phyloP scores from a whole-genome alignment of 1,284 basidiomycete genomes.

The Boletus sp. region DNA sequence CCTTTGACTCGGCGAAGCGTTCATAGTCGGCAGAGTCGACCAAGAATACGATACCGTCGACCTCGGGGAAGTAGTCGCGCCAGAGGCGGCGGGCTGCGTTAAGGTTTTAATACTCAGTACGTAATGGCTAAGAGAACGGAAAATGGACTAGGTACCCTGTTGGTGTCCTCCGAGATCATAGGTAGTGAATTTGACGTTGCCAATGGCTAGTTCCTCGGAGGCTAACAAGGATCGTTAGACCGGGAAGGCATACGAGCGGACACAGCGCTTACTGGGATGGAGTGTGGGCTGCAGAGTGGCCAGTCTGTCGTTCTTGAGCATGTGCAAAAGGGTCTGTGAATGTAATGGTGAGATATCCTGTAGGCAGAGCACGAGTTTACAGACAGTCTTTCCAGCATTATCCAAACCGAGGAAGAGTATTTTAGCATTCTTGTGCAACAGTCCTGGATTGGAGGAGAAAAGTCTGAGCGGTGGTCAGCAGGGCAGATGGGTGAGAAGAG shows the following conservation, averaged over 20 bases:
- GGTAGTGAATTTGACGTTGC: slow-evolving; percentile 98
- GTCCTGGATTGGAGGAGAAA: slow-evolving; percentile 49
- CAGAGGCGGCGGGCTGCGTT: slow-evolving; percentile 91
- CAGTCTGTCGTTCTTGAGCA: slow-evolving; percentile 99
- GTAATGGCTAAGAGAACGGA: slow-evolving; percentile 3
- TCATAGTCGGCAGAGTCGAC: slow-evolving; percentile 97
- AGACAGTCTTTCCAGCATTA: slow-evolving; percentile 98
- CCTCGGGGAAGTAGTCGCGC: slow-evolving; percentile 99
- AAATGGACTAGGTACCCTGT: slow-evolving; percentile 62
- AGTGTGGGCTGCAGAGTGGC: slow-evolving; percentile 98
- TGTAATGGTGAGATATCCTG: slow-evolving; percentile 4
- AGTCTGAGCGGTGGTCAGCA: neutral
- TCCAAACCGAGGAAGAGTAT: slow-evolving; percentile 98
- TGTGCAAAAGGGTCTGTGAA: slow-evolving; percentile 91
- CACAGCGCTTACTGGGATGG: slow-evolving; percentile 78
- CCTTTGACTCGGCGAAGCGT: slow-evolving; percentile 94
- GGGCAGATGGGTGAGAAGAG: slow-evolving; percentile 24
- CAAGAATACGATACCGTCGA: slow-evolving; percentile 98
- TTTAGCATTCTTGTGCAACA: slow-evolving; percentile 99
- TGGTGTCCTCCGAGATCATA: slow-evolving; percentile 98
- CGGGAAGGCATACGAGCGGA: neutral
- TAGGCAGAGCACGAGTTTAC: slow-evolving; percentile 25
- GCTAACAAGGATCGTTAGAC: slow-evolving; percentile 48
- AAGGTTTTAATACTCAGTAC: slow-evolving; percentile 9
- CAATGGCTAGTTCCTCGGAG: slow-evolving; percentile 98